Base-by-base conservation (phyloP, 2,329 filamentous ascomycete genomes). In the Zalaria sp. region DNA sequence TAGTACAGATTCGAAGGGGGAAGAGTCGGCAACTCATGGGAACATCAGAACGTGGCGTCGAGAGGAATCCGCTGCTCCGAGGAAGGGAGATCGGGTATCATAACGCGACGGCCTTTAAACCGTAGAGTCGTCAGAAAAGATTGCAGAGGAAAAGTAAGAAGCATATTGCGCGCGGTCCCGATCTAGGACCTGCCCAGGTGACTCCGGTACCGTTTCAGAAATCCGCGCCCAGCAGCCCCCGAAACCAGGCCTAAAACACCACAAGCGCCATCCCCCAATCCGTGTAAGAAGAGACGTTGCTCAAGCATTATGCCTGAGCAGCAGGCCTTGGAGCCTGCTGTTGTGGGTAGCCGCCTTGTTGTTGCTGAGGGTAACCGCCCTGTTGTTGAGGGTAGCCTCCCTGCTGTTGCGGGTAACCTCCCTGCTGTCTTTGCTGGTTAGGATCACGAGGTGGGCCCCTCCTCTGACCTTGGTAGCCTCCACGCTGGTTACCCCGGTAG, bases 391-490 rank as follows among this genome's bases (percentile, higher is more conserved):
- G 49, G 34, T 34, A 44, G 4, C 27, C 35, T 5, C n/a, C n/a
- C 8, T 39, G 38, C 25, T 44, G 39, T 5, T 38, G 35, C n/a
- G 38, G 40, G 45, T 51, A 56, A 37, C 53, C 53, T 35, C 50
- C 51, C 38, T 51, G 52, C 45, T 46, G 45, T 34, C 43, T 43
- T 39, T 53, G 49, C 38, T 51, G 50, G 38, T 44, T 48, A 25
- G 44, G 49, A 39, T 57, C 53, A 37, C 57, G 54, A 38, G 56
- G 54, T 28, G 53, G 46, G 8, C 52, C 53, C 34, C 53, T 48
- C 42, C 49, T 50, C 8, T 55, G 55, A 36, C 57, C 57, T 34
- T 56, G 50, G 31, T 49, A 52, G 28, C 57, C 56, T 9, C 55
- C 52, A 27, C 55, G 50, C 41, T 49, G 51, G 11, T 53, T 53